Evolutionary conservation across 2,329 filamentous ascomycete genomes (phyloP).

Genomic region (Geosmithia putterillii): DNA sequence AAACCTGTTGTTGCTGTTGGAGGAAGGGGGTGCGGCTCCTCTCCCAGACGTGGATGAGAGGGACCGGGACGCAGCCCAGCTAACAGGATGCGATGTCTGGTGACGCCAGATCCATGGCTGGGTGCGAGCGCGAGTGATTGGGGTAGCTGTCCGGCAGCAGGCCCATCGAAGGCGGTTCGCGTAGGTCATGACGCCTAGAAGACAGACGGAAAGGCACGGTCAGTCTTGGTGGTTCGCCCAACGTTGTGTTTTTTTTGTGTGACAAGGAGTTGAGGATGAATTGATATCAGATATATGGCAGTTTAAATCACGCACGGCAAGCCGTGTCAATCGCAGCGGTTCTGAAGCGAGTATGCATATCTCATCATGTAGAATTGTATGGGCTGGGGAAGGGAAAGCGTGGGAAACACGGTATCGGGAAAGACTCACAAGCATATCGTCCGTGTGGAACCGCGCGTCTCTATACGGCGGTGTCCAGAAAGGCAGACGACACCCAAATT

Average conservation of each 20-base stretch:
- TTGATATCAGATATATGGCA: conserved; percentile 13
- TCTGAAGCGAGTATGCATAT: conserved; percentile 31
- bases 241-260: not conserved
- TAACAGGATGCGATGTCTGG: not conserved
- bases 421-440: conserved; percentile 25
- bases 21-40: too few species aligned
- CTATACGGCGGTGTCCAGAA: not conserved
- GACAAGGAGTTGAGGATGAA: conserved; percentile 1
- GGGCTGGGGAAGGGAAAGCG: not conserved
- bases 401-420: not conserved
- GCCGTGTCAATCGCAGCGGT: conserved; percentile 38
- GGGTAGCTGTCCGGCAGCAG: conserved; percentile 10
- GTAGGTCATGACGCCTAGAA: conserved; percentile 19
- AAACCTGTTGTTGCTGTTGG: conserved; percentile 1
- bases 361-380: conserved; percentile 25
- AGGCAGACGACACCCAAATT: not conserved
- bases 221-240: conserved; percentile 3
- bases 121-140: not conserved
- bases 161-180: conserved; percentile 22
- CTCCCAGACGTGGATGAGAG: not conserved
- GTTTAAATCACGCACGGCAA: conserved; percentile 29
- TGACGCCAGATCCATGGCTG: not conserved
- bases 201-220: not conserved
- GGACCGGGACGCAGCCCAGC: not conserved
- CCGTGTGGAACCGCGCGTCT: conserved; percentile 4